Conservation (phyloP, 2,329 filamentous ascomycete species). For the Alternaria sp. region DNA sequence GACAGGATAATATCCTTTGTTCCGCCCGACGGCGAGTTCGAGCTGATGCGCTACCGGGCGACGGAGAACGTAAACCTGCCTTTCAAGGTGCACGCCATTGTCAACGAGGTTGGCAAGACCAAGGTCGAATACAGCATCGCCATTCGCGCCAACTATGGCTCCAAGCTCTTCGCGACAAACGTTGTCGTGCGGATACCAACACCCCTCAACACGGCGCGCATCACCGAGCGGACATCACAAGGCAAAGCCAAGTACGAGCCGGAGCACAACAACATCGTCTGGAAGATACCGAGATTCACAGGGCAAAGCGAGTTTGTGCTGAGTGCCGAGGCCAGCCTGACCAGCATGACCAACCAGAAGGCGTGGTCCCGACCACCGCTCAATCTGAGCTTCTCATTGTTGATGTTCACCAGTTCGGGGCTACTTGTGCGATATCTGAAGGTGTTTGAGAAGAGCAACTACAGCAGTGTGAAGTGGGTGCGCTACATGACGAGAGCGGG, state of each 20-base stretch:
- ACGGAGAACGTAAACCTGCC: constrained; percentile 98
- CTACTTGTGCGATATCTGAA: constrained; percentile 93
- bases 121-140: constrained; percentile 99
- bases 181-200: constrained; percentile 94
- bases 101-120: constrained; percentile 94
- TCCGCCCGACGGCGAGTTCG: constrained; percentile 95
- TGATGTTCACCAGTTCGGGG: constrained; percentile 98
- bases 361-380: constrained; percentile 94
- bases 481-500: constrained; percentile 98
- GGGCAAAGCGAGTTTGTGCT: constrained; percentile 97
- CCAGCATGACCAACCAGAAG: constrained; percentile 97
- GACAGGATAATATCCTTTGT: constrained; percentile 98
- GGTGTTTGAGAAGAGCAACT: constrained; percentile 99
- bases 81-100: constrained; percentile 98
- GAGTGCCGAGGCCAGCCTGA: constrained; percentile 89
- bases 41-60: constrained; percentile 97
- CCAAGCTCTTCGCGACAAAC: constrained; percentile 96
- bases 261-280: constrained; percentile 96
- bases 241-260: constrained; percentile 99
- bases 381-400: constrained; percentile 86
- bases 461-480: constrained; percentile 99
- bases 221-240: constrained; percentile 89
- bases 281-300: constrained; percentile 98
- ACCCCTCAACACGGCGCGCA: constrained; percentile 93
- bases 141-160: constrained; percentile 94